A percentile compares a stretch with the other conserved stretches of the same genome.
These are phyloP conservation scores for Sarcodon sp. DNA, from an alignment of 768 basidiomycete species.

Conservation along the genomic window DNA sequence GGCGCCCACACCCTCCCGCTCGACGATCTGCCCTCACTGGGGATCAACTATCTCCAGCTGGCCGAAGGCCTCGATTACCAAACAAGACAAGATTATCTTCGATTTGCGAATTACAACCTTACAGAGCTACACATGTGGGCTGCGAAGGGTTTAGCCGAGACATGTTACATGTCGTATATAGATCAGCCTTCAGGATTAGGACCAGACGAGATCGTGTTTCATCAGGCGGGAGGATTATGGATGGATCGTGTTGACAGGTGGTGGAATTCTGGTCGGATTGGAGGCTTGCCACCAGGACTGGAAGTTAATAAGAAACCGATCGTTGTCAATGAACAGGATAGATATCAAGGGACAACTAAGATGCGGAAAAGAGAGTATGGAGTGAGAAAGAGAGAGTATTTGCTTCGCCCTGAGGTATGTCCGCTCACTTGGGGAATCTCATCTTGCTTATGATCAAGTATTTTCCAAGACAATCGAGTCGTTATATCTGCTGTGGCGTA, in stretches of 20 bases:
- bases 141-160: conserved; percentile 62
- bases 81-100: conserved; percentile 18
- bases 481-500: conserved; percentile 57
- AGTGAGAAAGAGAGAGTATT: conserved; percentile 30
- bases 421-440: too few relatives aligned
- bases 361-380: conserved; percentile 34
- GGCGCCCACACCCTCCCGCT: conserved; percentile 51
- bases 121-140: conserved; percentile 62
- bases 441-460: too few relatives aligned
- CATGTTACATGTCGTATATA: conserved; percentile 58
- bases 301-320: conserved; percentile 24
- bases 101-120: conserved; percentile 34
- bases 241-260: conserved; percentile 36
- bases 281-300: conserved; percentile 35
- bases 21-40: conserved; percentile 25
- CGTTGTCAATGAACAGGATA: conserved; percentile 12
- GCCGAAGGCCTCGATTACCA: conserved; percentile 8
- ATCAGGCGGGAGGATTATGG: conserved; percentile 22
- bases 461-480: conserved; percentile 52
- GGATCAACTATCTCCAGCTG: conserved; percentile 4
- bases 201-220: conserved; percentile 37
- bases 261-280: conserved; percentile 30
- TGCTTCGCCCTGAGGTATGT: conserved; percentile 61
- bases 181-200: conserved; percentile 59
- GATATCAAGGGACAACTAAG: conserved; percentile 11